A percentile compares a stretch with the other conserved stretches of the same genome.
Evolutionary conservation across 352 stramenopile species (phyloP).

Genomic region (Phytophthora lateralis): DNA sequence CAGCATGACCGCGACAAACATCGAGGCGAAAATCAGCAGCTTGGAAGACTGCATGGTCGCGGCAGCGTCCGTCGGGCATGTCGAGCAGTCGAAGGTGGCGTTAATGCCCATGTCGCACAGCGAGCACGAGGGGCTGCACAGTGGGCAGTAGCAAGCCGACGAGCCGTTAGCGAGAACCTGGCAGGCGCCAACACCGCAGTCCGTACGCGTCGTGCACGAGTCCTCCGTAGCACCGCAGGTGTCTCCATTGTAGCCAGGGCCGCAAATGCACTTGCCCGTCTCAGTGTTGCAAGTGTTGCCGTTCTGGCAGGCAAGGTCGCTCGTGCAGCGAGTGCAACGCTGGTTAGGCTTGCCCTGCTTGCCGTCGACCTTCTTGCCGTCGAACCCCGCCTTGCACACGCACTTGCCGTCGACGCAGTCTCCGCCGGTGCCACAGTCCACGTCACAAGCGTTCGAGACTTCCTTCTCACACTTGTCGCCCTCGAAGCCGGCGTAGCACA

Average conservation of each 20-base stretch:
- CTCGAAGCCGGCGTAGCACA: slow-evolving; percentile 56
- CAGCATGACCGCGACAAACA: slow-evolving; percentile 40
- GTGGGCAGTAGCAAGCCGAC: slow-evolving; percentile 49
- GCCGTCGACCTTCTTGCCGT: slow-evolving; percentile 45
- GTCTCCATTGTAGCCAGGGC: slow-evolving; percentile 48
- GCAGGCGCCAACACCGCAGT: slow-evolving; percentile 49
- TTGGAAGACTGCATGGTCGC: slow-evolving; percentile 41
- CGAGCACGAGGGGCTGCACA: slow-evolving; percentile 42
- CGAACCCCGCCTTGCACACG: slow-evolving; percentile 52
- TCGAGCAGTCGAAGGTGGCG: slow-evolving; percentile 45
- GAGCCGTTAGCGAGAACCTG: slow-evolving; percentile 53
- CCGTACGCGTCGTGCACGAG: slow-evolving; percentile 45
- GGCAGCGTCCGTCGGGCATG: slow-evolving; percentile 33
- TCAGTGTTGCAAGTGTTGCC: slow-evolving; percentile 54
- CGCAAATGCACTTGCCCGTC: slow-evolving; percentile 60
- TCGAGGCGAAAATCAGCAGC: slow-evolving; percentile 41
- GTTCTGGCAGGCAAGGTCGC: slow-evolving; percentile 61
- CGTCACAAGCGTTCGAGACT: slow-evolving; percentile 51
- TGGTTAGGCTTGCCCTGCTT: slow-evolving; percentile 56
- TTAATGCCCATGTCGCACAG: slow-evolving; percentile 45
- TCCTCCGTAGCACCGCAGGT: slow-evolving; percentile 62
- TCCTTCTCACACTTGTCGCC: slow-evolving; percentile 58
- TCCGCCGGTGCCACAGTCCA: slow-evolving; percentile 58
- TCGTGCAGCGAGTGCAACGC: slow-evolving; percentile 58
- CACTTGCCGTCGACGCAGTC: slow-evolving; percentile 59